phyloP scores from a whole-genome alignment of 768 basidiomycete species.

The Amylocystis lapponica region DNA sequence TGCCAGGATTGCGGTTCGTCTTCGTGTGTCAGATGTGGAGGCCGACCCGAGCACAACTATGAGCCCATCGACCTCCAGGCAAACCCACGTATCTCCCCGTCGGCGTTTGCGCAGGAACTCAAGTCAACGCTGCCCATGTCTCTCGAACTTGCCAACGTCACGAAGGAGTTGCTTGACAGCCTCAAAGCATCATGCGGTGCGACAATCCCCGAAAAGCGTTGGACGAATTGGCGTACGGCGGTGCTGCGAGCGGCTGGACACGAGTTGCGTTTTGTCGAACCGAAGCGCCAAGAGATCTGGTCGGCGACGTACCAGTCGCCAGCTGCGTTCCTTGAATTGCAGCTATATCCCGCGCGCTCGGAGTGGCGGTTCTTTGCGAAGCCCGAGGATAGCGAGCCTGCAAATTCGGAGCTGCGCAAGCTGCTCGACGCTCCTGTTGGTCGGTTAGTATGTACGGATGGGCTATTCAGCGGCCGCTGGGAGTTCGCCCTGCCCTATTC shows the following conservation, averaged over 20 bases:
- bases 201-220: constrained; percentile 48
- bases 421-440: constrained; percentile 70
- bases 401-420: constrained; percentile 74
- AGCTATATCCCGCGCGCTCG: constrained; percentile 67
- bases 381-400: constrained; percentile 61
- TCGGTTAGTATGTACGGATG: constrained; percentile 51
- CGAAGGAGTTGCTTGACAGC: constrained; percentile 43
- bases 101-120: constrained; percentile 67
- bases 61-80: constrained; percentile 43
- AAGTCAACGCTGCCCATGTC: constrained; percentile 88
- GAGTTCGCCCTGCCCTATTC: constrained; percentile 69
- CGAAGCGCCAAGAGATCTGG: constrained; percentile 89
- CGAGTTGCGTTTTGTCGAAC: constrained; percentile 77
- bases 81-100: constrained; percentile 62
- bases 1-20: constrained; percentile 76
- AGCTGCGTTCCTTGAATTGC: constrained; percentile 65
- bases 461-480: constrained; percentile 70
- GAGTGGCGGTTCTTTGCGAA: constrained; percentile 86
- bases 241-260: constrained; percentile 51
- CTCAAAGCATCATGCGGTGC: constrained; percentile 37
- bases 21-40: constrained; percentile 82
- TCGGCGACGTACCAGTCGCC: constrained; percentile 71
- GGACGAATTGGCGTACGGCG: constrained; percentile 66
- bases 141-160: constrained; percentile 50
- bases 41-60: constrained; percentile 85